Evolutionary conservation across 2,329 filamentous ascomycete species (phyloP), one percentile per base, ranked within the genome.

Genomic region (Penicillium freii): DNA sequence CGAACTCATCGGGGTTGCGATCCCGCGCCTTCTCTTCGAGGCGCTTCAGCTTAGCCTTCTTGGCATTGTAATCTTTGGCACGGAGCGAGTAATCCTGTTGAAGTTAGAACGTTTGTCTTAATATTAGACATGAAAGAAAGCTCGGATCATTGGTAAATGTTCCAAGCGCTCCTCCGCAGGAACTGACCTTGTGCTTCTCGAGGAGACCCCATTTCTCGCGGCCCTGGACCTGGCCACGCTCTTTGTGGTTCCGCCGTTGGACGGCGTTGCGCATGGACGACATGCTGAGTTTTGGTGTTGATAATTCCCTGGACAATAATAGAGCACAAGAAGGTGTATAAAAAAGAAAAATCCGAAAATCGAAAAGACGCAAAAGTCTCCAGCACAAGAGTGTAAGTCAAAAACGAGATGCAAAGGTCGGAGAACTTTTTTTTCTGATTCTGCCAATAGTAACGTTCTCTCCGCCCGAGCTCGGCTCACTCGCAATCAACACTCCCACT

Each of bases 151-250:
- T 36, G 13, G 10, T 43, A 31, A 45, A 31, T 42, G 13, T 43
- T 25, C 11, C 27, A 31, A 38, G 9, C n/a, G 23, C 7, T 54
- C 8, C 31, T 4, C 11, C 3, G 47, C 45, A 42, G 8, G 17
- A 48, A 61, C 53, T 27, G 70, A 88, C 87, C 80, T 97, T 97
- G 82, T 94, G 90, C 79, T 99, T 97, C 76, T 97, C 94, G 60
- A 97, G 87, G 23, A 97, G 84, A 63, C 94, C 94, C 77, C 92
- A 91, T 80, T 91, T 91, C 64, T 87, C 81, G 52, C 94, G 90
- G 72, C 92, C 90, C 62, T 85, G 77, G 40, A 92, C 90, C 75
- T 97, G 94, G 36, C 90, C 90, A 68, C 94, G 88, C 82, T 97
- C 94, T 67, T 88, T 85, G 77, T 97, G 93, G 66, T 91, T 88